Evolutionary conservation across 768 basidiomycete species (phyloP), one percentile per base, ranked within the genome.

Genomic region (Filobasidium wieringae): DNA sequence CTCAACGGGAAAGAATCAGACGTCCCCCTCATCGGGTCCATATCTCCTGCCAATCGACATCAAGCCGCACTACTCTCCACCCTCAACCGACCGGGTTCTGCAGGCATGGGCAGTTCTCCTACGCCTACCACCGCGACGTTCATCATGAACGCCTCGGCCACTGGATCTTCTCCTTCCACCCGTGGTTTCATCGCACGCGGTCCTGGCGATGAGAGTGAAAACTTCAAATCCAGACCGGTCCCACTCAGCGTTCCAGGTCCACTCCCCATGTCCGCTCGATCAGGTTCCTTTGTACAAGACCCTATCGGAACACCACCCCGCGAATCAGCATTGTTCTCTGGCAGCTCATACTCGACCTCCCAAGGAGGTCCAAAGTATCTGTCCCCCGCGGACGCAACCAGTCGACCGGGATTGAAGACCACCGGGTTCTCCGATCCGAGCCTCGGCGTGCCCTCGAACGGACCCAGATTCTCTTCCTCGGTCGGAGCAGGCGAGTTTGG

Each of bases 291-390:
- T 47, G 86, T 57, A 26, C 56, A 86, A 64, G 87, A 87, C 8
- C 86, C 88, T 15, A 87, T 89, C 60, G 88, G 88, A 1, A 87
- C 86, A 2, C 85, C 87, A 8, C 84, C 88, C 14, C 75, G 77
- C 41, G 75, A 77, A 1, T 34, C 26, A 5, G 49, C 47, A n/a
- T 34, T 33, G 39, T 54, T 51, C n/a, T 15, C 33, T 12, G n/a
- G 30, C 26, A 19, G 32, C 3, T 17, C 29, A 3, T 17, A 27
- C 4, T 41, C 45, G 39, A 15, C 15, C 33, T 26, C 15, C 6
- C 15, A 12, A 26, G 43, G 43, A 5, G 11, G 29, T 14, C 15
- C 17, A 9, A 51, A 14, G 4, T n/a, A n/a, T 37, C 54, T 30
- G n/a, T 47, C 43, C 22, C 29, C 29, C 43, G 22, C 43, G 15